Evolutionary conservation across 2,329 filamentous ascomycete species (phyloP), one percentile per base, ranked within the genome.

Genomic region (Ceratocystis smalleyi): DNA sequence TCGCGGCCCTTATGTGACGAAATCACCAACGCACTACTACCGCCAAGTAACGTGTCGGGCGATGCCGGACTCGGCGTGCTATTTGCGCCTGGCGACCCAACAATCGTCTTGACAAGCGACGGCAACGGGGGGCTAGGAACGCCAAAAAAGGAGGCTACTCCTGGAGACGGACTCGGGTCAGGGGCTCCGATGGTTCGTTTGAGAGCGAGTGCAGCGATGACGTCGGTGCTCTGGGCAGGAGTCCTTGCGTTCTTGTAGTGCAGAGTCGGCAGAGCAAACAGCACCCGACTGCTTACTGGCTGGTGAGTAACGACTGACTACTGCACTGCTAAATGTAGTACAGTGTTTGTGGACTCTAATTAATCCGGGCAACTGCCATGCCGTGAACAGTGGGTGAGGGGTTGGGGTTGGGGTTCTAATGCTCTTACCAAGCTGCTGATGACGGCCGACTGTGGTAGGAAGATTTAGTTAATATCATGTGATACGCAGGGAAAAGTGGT

Each of bases 11-110:
- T 74, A 19, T 84, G 82, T 69, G 79, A 80, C 63, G 69, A 70
- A 1, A 69, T 84, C 51, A 74, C 79, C 67, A 84, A 84, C 70
- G 74, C 77, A 27, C 68, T 84, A 32, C 72, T 83, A 60, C 70
- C 75, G 1, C 75, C 77, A 22, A 75, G 77, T 10, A 72, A 78
- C 59, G 73, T 83, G 65, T 72, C 78, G 64, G 61, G 59, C 43
- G 62, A 64, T 19, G 59, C 49, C 22, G 47, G 30, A 3, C 73
- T 81, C 32, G 77, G 77, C 17, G 70, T 80, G 22, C 71, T 82
- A 45, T 80, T 82, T 68, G 78, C 78, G 7, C 79, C 79, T 0
- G 79, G 77, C n/a, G 76, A 78, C 66, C 74, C 78, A 22, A 80
- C 77, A 0, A 69, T 74, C 10, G 69, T 81, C n/a, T 59, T 27